Percentiles rank a stretch among this genome's conserved stretches.
Conservation (phyloP, 2,329 filamentous ascomycete species). For the Sporothrix inflata region DNA sequence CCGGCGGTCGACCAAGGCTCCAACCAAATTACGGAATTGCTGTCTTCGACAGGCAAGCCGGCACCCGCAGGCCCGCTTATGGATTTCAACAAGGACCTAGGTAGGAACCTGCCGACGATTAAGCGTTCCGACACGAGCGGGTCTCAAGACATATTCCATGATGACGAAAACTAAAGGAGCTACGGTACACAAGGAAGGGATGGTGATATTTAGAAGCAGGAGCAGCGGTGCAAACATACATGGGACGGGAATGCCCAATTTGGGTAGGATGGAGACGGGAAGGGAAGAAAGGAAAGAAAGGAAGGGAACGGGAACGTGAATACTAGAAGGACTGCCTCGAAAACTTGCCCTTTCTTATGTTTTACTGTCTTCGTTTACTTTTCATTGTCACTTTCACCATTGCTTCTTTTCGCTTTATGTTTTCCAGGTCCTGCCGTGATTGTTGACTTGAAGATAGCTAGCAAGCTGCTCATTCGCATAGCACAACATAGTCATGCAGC, state of each 20-base stretch:
- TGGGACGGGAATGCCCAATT: neutral
- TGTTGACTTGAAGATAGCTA: neutral
- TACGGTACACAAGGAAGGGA: neutral
- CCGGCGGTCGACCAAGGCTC: constrained; percentile 41
- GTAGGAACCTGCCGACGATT: constrained; percentile 50
- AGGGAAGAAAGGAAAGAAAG: neutral
- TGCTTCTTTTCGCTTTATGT: neutral
- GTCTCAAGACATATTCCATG: constrained; percentile 43
- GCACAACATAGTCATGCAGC: neutral
- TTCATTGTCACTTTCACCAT: neutral
- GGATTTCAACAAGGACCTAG: constrained; percentile 60
- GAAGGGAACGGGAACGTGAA: neutral
- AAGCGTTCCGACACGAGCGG: constrained; percentile 44
- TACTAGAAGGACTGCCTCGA: neutral
- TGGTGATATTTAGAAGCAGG: neutral
- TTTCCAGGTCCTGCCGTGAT: neutral
- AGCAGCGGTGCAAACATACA: constrained; percentile 21
- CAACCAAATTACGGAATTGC: constrained; percentile 38
- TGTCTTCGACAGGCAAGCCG: constrained; percentile 53
- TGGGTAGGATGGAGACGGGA: neutral
- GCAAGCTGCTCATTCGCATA: neutral
- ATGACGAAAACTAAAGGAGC: constrained; percentile 9
- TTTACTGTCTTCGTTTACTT: constrained; percentile 1
- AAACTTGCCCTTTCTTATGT: neutral
- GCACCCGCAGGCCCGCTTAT: constrained; percentile 54